These are phyloP conservation scores for Fraxinus greggii DNA, from an alignment of 305 asterid genomes.

Conservation along the genomic window DNA sequence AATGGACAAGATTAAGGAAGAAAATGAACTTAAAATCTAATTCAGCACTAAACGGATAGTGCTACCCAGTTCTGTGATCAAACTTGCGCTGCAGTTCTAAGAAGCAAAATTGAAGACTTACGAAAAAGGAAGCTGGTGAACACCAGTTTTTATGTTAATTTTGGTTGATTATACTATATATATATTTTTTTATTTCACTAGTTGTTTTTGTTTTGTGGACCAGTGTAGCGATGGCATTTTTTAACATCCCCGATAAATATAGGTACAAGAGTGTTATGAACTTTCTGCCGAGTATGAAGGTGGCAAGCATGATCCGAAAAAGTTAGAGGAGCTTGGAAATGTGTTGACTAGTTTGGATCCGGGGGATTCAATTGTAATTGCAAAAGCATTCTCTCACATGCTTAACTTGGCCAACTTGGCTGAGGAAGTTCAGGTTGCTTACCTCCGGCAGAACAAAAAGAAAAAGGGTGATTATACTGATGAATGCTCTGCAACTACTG, in stretches of 20 bases:
- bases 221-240: not conserved
- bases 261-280: constrained; percentile 57
- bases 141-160: not conserved
- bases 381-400: constrained; percentile 56
- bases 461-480: constrained; percentile 48
- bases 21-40: not conserved
- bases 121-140: not conserved
- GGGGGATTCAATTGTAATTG: constrained; percentile 53
- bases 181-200: not conserved
- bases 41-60: not conserved
- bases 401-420: constrained; percentile 57
- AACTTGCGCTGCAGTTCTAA: not conserved
- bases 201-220: not conserved
- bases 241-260: not conserved
- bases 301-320: constrained; percentile 40
- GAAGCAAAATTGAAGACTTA: not conserved
- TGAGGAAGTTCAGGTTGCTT: constrained; percentile 55
- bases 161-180: not conserved
- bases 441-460: constrained; percentile 40
- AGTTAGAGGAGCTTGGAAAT: constrained; percentile 49
- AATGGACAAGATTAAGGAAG: not conserved
- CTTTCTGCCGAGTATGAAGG: constrained; percentile 53
- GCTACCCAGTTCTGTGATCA: not conserved
- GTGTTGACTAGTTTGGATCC: constrained; percentile 52
- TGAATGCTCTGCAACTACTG: constrained; percentile 48